A percentile compares a stretch with the other conserved stretches of the same genome.
These are phyloP conservation scores for Periconia sp. DNA, from an alignment of 2,329 filamentous ascomycete genomes.

Conservation along the genomic window DNA sequence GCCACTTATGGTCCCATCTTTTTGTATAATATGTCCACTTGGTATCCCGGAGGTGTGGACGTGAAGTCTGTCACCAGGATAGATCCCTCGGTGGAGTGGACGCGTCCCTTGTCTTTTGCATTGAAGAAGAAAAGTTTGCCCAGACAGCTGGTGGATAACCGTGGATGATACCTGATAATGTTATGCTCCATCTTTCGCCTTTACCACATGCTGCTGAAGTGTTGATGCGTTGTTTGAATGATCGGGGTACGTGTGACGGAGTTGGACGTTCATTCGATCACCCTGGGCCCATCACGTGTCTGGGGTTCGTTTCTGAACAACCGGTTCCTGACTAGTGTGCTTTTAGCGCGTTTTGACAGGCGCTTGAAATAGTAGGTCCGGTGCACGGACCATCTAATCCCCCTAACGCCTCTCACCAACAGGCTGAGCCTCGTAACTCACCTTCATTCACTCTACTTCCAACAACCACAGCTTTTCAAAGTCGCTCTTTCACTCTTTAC, in stretches of 20 bases:
- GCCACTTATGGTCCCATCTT: no score
- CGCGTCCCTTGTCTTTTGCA: no score
- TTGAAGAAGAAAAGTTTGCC: no score
- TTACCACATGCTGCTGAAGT: background rate
- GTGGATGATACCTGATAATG: background rate
- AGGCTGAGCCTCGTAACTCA: no score
- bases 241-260: no score
- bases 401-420: slow-evolving; percentile 5
- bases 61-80: background rate
- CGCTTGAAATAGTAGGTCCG: slow-evolving; percentile 4
- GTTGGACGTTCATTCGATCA: no score
- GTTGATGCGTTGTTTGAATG: no score
- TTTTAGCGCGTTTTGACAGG: slow-evolving; percentile 6
- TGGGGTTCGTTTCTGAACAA: background rate
- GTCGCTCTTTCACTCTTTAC: slow-evolving; percentile 8
- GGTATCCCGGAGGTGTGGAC: background rate
- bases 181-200: background rate
- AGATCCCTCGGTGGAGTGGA: no score
- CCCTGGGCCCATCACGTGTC: no score
- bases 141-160: background rate
- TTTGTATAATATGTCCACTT: slow-evolving; percentile 11
- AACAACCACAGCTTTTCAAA: no score
- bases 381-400: slow-evolving; percentile 2
- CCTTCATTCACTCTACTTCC: slow-evolving; percentile 5
- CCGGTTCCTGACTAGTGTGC: slow-evolving; percentile 6